Conservation (phyloP, 2,329 filamentous ascomycete species). For the Microdochium nivale region DNA sequence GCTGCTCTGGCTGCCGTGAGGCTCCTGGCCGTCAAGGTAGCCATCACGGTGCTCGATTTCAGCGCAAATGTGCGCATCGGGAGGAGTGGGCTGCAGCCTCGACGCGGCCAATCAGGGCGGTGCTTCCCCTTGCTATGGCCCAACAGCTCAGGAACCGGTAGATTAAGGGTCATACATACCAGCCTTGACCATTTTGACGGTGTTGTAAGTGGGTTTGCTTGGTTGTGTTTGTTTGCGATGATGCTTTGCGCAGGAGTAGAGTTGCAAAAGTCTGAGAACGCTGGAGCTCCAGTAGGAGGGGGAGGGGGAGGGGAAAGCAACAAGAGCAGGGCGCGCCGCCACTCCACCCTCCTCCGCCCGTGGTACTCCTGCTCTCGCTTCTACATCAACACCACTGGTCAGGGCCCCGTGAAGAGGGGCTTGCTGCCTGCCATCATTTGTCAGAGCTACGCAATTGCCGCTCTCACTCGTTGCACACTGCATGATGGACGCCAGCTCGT, state of each 20-base stretch:
- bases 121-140: conserved; percentile 26
- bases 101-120: background rate
- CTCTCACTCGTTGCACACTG: too few species aligned
- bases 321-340: background rate
- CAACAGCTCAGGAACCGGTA: conserved; percentile 43
- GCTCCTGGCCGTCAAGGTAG: conserved; percentile 12
- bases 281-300: conserved; percentile 6
- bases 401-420: too few species aligned
- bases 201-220: conserved; percentile 24
- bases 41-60: background rate
- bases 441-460: too few species aligned
- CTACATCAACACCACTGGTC: too few species aligned
- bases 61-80: background rate
- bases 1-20: conserved; percentile 4
- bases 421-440: too few species aligned
- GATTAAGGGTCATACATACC: conserved; percentile 14
- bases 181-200: conserved; percentile 95
- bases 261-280: conserved; percentile 1
- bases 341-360: background rate
- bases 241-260: conserved; percentile 1
- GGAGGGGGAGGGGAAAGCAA: conserved; percentile 5
- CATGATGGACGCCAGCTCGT: too few species aligned
- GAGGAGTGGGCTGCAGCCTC: background rate
- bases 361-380: too few species aligned
- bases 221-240: conserved; percentile 10